A percentile compares a stretch with the other conserved stretches of the same genome.
Evolutionary conservation across 225 moss, liverwort and hornwort genomes (phyloP).

Genomic region (Anthoceros angustus): DNA sequence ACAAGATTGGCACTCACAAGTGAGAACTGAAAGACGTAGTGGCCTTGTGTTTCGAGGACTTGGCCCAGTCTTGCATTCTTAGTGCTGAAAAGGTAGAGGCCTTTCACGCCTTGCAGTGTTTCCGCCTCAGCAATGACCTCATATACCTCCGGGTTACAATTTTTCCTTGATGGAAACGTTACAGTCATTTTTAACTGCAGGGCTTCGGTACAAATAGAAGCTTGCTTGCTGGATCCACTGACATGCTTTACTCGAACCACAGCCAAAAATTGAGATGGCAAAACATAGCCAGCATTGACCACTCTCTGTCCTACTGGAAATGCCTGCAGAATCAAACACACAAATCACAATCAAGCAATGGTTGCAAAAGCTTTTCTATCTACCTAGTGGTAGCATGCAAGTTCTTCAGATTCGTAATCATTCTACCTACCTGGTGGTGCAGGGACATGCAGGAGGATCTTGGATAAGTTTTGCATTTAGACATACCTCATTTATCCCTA

Average conservation of each 20-base stretch:
- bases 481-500: background rate
- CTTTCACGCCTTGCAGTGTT: background rate
- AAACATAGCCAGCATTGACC: background rate
- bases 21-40: background rate
- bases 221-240: constrained; percentile 30
- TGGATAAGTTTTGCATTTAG: too few species aligned
- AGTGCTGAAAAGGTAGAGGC: background rate
- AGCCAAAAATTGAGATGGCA: background rate
- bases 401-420: too few species aligned
- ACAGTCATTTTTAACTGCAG: background rate
- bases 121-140: background rate
- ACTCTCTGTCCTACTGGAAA: background rate
- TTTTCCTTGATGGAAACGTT: background rate
- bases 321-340: background rate
- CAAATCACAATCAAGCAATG: too few species aligned
- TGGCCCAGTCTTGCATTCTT: background rate
- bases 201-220: constrained; percentile 3
- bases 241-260: background rate
- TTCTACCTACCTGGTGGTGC: too few species aligned
- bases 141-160: background rate
- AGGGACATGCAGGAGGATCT: too few species aligned
- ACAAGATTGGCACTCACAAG: background rate
- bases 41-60: background rate
- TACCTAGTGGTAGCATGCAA: too few species aligned
- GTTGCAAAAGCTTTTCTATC: too few species aligned